Evolutionary conservation across 164 flowering plant genomes (phyloP), one percentile per base, ranked within the genome.

Genomic region (Stephania yunnanensis): DNA sequence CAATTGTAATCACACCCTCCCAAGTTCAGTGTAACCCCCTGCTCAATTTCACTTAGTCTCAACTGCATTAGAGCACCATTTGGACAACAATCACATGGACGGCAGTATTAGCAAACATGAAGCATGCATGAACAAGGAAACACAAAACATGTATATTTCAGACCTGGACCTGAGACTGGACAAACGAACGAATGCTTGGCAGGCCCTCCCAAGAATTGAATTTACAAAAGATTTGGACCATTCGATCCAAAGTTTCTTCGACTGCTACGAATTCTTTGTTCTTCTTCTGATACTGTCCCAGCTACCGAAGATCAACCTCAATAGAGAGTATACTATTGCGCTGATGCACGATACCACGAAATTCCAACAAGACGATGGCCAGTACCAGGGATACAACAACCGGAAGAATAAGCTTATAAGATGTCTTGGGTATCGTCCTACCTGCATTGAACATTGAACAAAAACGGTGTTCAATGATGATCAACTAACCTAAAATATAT

Each of bases 351-450:
- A 82, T 1, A 84, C 31, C 36, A 90, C 46, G 72, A 95, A 95
- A 85, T 93, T 90, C 98, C 99, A 95, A 85, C 94, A 93, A 17
- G 99, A 95, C 0, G 95, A 95, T 8, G 99, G 99, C 99, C 98
- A 95, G 75, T 89, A 95, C 97, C 99, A 95, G 15, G 98, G 99
- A 81, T 95, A 95, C 4, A 93, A 83, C 82, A 95, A 78, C 71
- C 98, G 84, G 80, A 93, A 95, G 76, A 92, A 93, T 71, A 92
- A 77, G 71, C 98, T 95, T 78, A 95, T 93, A 8, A 93, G 80
- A 83, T 92, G 99, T 58, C 98, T 86, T 4, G 92, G 98, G 66
- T 92, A 90, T 31, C 83, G 84, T 20, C 99, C 97, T 7, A 95
- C 91, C 98, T 92, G 95, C 73, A 79, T n/a, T 7, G 25, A 61